These are phyloP conservation scores for Neurospora africana DNA, from an alignment of 495 filamentous ascomycete species.

Conservation along the genomic window DNA sequence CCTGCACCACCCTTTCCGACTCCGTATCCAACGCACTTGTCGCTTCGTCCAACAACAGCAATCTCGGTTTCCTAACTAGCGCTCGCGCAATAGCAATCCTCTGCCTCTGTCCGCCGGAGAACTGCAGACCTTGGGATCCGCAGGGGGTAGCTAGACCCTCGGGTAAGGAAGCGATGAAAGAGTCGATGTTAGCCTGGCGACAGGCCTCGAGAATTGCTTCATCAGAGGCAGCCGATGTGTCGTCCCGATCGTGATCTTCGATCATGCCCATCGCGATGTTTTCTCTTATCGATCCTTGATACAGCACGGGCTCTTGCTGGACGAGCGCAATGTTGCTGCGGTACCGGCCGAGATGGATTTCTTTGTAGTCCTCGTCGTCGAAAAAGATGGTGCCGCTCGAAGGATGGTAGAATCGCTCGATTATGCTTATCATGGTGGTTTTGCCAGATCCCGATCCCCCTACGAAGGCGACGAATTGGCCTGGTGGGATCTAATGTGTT, in stretches of 20 bases:
- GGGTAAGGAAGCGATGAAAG: conserved; percentile 51
- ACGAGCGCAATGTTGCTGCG: conserved; percentile 42
- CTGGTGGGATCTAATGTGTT: conserved; percentile 12
- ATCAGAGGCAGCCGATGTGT: conserved; percentile 8
- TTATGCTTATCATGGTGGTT: conserved; percentile 45
- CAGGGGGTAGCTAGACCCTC: conserved; percentile 47
- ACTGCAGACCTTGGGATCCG: conserved; percentile 48
- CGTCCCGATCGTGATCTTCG: too few relatives aligned
- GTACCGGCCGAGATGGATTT: conserved; percentile 31
- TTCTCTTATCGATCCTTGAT: conserved; percentile 44
- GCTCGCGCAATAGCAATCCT: conserved; percentile 67
- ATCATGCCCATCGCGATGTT: conserved; percentile 44
- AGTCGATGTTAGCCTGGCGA: conserved; percentile 47
- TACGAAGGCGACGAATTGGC: conserved; percentile 60
- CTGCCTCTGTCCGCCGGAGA: conserved; percentile 70
- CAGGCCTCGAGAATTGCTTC: conserved; percentile 44
- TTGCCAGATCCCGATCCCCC: conserved; percentile 29
- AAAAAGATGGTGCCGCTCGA: conserved; percentile 42
- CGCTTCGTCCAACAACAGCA: conserved; percentile 70
- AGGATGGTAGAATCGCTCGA: conserved; percentile 53
- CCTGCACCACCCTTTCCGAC: conserved; percentile 59
- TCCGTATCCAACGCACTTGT: conserved; percentile 66
- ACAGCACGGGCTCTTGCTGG: conserved; percentile 45
- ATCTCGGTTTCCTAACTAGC: conserved; percentile 54
- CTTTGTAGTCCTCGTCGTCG: conserved; percentile 32